Base-by-base conservation (phyloP, 169 alveolate species). In the Cryptosporidium bovis region DNA sequence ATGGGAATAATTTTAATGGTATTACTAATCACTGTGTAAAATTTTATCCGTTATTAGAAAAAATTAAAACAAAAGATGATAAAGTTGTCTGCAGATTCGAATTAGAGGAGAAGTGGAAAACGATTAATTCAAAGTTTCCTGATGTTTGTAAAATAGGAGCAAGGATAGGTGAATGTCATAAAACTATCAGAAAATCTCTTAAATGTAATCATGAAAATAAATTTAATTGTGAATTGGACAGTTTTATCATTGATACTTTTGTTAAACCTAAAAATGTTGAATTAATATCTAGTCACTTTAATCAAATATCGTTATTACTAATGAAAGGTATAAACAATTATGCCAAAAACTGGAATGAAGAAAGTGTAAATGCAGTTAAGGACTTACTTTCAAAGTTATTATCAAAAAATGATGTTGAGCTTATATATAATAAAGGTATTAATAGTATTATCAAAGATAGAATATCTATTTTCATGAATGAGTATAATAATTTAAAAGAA, bases 131-230 rank as follows among this genome's bases (percentile, higher is more conserved):
- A 56, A 66, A 82, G 69, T 90, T 90, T 62, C 91, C 93, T 18
- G 67, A 84, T 71, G 91, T 82, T 65, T 90, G 93, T 65, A 83
- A 84, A 6, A 87, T 65, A 60, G 91, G 91, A 16, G 85, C 91
- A 10, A 77, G 93, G 53, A 66, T 90, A 51, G 93, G 93, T 1
- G 87, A 83, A 29, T 90, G 93, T 36, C 93, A 90, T 77, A 66
- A 55, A 34, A 46, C 18, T 51, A 60, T 90, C 24, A 55, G 93
- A 65, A 77, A 65, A 55, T 44, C 65, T 34, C 48, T 83, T 12
- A 83, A 82, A 15, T 90, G 93, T 51, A 58, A 65, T 67, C 31
- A 82, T 36, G 44, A 66, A 12, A 33, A 50, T 2, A 46, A 12
- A 16, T 2, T 12, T 2, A 62, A 90, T 64, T 90, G 93, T 77